These are phyloP conservation scores for Trichoderma gamsii DNA, from an alignment of 495 filamentous ascomycete genomes.

Conservation along the genomic window DNA sequence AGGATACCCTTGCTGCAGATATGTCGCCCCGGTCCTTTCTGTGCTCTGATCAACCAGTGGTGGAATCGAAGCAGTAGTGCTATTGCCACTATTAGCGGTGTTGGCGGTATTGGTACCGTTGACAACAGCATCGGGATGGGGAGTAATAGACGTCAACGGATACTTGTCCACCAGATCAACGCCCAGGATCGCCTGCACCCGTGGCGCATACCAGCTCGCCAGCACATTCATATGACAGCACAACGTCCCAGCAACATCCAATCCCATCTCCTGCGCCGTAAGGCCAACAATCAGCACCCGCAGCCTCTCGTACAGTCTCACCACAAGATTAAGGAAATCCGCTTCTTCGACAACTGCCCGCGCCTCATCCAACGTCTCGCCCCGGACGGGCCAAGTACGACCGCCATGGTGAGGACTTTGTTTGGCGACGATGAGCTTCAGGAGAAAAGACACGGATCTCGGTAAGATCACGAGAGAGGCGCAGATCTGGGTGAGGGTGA, in stretches of 20 bases:
- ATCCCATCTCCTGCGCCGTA: neutral
- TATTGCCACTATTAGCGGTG: neutral
- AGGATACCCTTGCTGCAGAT: neutral
- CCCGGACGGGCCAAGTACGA: neutral
- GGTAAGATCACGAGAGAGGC: neutral
- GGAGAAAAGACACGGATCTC: neutral
- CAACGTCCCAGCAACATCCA: neutral
- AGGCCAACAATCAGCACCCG: neutral
- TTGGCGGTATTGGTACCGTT: neutral
- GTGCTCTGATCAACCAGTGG: neutral
- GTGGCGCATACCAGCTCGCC: conserved; percentile 4
- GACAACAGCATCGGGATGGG: neutral
- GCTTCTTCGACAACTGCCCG: neutral
- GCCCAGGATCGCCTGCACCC: neutral
- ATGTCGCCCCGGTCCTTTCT: neutral
- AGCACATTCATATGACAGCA: neutral
- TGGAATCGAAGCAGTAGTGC: neutral
- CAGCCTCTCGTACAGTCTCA: neutral
- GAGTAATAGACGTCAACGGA: neutral
- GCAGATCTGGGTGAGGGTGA: conserved; percentile 9
- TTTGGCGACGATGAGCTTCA: neutral
- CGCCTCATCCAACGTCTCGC: neutral
- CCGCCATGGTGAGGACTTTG: neutral
- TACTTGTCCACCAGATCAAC: neutral
- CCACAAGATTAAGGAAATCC: neutral